Conservation (phyloP, 1,284 basidiomycete species). For the Trichosporon asahii region DNA sequence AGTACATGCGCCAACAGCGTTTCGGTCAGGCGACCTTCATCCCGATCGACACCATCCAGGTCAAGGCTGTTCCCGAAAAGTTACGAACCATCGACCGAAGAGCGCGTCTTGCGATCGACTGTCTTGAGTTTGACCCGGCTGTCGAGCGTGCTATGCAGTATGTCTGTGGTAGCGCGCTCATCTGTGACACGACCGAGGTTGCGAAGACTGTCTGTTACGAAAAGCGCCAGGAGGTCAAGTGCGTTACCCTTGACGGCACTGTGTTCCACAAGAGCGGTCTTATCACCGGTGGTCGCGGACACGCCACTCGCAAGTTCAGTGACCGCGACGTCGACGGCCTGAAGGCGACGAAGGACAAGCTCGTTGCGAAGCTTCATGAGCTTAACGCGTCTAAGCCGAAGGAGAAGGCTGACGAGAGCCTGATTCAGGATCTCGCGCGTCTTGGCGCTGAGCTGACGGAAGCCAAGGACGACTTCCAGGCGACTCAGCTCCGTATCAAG, state of each 20-base stretch:
- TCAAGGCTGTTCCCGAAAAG: conserved; percentile 90
- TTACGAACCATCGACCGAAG: conserved; percentile 87
- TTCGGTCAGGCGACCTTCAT: conserved; percentile 95
- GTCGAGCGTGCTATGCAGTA: conserved; percentile 93
- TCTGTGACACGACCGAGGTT: conserved; percentile 92
- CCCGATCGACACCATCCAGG: conserved; percentile 92
- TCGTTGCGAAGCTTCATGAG: conserved; percentile 75
- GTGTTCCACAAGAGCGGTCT: conserved; percentile 96
- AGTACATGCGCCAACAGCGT: conserved; percentile 94
- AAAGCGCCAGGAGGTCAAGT: conserved; percentile 92
- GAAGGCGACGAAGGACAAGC: conserved; percentile 66
- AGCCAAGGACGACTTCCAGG: conserved; percentile 73
- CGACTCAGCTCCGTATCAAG: conserved; percentile 36
- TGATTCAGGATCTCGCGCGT: conserved; percentile 71
- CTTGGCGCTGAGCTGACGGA: conserved; percentile 71
- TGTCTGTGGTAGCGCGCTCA: conserved; percentile 89
- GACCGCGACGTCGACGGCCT: conserved; percentile 86
- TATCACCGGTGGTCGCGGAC: conserved; percentile 90
- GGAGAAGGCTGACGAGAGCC: conserved; percentile 73
- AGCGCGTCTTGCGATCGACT: conserved; percentile 88
- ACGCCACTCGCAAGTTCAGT: conserved; percentile 78
- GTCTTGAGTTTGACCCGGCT: conserved; percentile 79
- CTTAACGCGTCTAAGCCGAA: conserved; percentile 76
- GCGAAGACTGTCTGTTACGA: conserved; percentile 89
- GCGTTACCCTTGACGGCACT: conserved; percentile 94